Evolutionary conservation across 176 grass and related monocot genomes (phyloP).

Genomic region (Eleusine indica): DNA sequence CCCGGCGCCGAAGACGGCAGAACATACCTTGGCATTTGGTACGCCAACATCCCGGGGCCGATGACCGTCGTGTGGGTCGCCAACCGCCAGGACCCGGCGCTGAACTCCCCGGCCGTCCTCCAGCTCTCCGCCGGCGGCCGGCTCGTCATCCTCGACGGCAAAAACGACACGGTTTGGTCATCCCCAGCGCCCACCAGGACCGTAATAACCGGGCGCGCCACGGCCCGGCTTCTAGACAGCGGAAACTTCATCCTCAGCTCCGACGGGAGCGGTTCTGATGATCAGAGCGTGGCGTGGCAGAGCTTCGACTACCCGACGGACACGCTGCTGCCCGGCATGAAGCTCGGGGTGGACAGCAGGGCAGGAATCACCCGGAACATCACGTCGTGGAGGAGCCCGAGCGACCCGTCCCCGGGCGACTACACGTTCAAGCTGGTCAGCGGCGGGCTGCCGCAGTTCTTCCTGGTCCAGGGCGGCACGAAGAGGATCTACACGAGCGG

Average conservation of each 20-base stretch:
- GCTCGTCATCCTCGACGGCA: conserved; percentile 32
- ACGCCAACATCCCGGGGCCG: conserved; percentile 1
- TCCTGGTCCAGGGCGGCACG: conserved; percentile 29
- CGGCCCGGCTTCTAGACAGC: conserved; percentile 14
- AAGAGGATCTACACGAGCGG: conserved; percentile 35
- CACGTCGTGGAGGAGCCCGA: conserved; percentile 48
- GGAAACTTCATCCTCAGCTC: conserved; percentile 54
- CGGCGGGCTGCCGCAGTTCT: conserved; percentile 42
- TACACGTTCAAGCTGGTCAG: conserved; percentile 47
- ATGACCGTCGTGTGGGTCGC: conserved; percentile 53
- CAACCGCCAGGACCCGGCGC: conserved; percentile 45
- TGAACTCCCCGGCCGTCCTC: neutral
- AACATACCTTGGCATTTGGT: conserved; percentile 40
- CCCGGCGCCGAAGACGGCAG: conserved; percentile 4
- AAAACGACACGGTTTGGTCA: conserved; percentile 44
- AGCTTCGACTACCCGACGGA: conserved; percentile 67
- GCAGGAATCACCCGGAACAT: conserved; percentile 45
- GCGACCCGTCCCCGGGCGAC: conserved; percentile 45
- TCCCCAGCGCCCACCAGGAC: conserved; percentile 16
- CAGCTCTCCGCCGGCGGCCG: conserved; percentile 37
- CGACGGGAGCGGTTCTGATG: conserved; percentile 12
- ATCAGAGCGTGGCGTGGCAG: too few relatives aligned
- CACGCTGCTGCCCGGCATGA: conserved; percentile 61
- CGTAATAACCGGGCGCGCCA: conserved; percentile 9
- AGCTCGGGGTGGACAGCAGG: conserved; percentile 43